Percentiles rank a stretch among this genome's conserved stretches.
Conservation (phyloP, 2,329 filamentous ascomycete genomes). For the Paecilomyces niveus region DNA sequence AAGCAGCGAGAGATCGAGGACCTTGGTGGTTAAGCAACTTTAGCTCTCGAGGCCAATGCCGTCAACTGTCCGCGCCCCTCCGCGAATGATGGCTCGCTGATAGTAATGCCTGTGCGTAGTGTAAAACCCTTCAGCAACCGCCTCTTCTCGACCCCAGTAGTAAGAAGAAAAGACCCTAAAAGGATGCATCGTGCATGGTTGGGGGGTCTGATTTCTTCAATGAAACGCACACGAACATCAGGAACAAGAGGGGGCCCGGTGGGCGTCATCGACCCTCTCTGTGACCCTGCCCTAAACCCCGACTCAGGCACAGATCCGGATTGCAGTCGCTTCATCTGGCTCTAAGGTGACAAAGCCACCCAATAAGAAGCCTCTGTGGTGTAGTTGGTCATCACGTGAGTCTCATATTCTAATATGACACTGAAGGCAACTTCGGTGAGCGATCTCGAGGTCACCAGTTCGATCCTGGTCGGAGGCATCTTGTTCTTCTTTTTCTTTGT, state of each 20-base stretch:
- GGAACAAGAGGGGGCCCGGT: not conserved
- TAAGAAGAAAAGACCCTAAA: not conserved
- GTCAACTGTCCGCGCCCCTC: not conserved
- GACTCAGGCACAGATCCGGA: not conserved
- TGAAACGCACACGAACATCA: not conserved
- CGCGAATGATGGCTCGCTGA: not conserved
- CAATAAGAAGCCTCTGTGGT: no score
- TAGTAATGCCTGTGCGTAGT: not conserved
- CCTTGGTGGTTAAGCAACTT: conserved; percentile 25
- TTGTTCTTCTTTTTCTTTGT: not conserved
- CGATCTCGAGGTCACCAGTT: not conserved
- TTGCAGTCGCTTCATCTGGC: not conserved
- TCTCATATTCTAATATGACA: no score
- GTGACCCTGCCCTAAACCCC: not conserved
- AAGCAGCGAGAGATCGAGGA: conserved; percentile 19
- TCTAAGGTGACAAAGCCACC: no score
- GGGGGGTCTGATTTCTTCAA: not conserved
- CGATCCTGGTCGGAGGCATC: not conserved
- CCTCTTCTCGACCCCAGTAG: not conserved
- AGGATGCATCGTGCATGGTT: not conserved
- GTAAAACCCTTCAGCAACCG: not conserved
- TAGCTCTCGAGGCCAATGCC: conserved; percentile 2
- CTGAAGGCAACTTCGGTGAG: no score
- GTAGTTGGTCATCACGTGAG: no score
- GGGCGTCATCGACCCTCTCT: not conserved